phyloP scores from a whole-genome alignment of 768 basidiomycete genomes.

The Lentinula lateritia region DNA sequence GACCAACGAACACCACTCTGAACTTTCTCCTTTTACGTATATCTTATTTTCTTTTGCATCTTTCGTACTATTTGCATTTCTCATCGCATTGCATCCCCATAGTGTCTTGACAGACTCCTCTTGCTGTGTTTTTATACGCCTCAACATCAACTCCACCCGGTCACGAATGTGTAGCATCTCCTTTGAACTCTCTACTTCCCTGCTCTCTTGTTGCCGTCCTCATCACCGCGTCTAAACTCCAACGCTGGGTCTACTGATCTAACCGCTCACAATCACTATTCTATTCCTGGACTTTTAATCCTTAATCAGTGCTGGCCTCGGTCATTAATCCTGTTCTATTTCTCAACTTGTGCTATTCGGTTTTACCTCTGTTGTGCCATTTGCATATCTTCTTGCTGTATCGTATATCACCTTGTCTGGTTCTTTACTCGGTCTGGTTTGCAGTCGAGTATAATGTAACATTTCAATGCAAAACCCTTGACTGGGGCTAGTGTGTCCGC shows the following conservation, averaged over 20 bases:
- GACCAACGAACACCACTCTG: background rate
- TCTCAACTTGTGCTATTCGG: background rate
- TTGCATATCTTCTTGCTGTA: conserved; percentile 8
- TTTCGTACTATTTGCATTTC: conserved; percentile 4
- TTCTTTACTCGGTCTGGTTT: background rate
- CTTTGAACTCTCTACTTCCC: background rate
- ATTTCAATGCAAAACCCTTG: no score
- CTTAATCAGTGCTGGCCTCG: background rate
- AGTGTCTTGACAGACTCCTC: background rate
- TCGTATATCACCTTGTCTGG: background rate
- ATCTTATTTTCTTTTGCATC: conserved; percentile 10
- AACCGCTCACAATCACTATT: background rate
- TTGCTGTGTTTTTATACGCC: conserved; percentile 4
- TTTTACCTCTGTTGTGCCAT: background rate
- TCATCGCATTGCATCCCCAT: background rate
- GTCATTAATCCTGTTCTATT: background rate
- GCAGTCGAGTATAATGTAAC: background rate
- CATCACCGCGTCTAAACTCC: background rate
- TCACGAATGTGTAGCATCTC: conserved; percentile 6
- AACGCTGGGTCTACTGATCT: conserved; percentile 5
- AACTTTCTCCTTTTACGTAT: background rate
- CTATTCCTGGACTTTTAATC: conserved; percentile 1
- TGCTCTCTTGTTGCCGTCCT: background rate
- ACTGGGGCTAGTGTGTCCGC: no score
- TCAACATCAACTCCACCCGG: background rate